Evolutionary conservation across 1,284 basidiomycete genomes (phyloP).

Genomic region (Rhodotorula sp.): DNA sequence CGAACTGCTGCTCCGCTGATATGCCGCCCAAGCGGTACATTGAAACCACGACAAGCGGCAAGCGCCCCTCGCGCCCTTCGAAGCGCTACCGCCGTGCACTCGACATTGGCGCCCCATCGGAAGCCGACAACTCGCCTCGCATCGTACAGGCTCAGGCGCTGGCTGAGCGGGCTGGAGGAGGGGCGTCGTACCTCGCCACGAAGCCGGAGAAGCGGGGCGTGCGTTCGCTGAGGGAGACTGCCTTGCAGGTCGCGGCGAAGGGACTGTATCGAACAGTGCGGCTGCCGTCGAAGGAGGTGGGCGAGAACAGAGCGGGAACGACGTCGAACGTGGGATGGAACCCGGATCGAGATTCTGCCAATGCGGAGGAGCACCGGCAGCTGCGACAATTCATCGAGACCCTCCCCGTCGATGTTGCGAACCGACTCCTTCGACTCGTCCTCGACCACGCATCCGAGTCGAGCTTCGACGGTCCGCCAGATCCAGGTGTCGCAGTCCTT

Average conservation of each 20-base stretch:
- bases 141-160: conserved; percentile 12
- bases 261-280: conserved; percentile 21
- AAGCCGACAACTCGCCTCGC: conserved; percentile 15
- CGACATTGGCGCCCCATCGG: conserved; percentile 7
- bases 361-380: neutral
- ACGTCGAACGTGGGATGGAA: conserved; percentile 28
- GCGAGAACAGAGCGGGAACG: neutral
- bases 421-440: conserved; percentile 23
- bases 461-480: conserved; percentile 13
- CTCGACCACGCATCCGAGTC: conserved; percentile 8
- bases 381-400: conserved; percentile 11
- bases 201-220: neutral
- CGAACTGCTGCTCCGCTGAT: neutral
- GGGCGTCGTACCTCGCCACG: conserved; percentile 18
- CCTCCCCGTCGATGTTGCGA: conserved; percentile 19
- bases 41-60: neutral
- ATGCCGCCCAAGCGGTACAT: conserved; percentile 21
- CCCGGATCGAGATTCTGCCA: conserved; percentile 12
- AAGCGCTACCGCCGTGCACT: conserved; percentile 11
- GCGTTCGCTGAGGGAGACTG: conserved; percentile 9
- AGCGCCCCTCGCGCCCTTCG: neutral
- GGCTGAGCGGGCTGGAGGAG: conserved; percentile 29
- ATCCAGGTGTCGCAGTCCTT: conserved; percentile 25
- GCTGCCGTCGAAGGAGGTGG: conserved; percentile 1
- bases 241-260: conserved; percentile 11